These are phyloP conservation scores for Phaffia tasmanica DNA, from an alignment of 768 basidiomycete genomes.

Conservation along the genomic window DNA sequence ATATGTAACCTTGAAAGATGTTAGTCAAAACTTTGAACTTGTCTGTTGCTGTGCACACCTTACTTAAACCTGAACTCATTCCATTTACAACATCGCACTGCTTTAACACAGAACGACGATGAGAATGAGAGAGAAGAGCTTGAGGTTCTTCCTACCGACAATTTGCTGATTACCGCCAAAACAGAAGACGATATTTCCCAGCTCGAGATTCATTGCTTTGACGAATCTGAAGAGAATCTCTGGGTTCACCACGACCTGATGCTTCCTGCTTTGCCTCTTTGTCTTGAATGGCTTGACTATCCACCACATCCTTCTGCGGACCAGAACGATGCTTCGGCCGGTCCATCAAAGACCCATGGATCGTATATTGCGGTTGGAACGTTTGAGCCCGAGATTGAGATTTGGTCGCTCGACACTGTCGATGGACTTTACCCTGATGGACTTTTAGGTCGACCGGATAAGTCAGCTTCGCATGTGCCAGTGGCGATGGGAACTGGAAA, in stretches of 20 bases:
- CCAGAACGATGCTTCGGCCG: conserved; percentile 24
- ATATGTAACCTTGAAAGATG: conserved; percentile 90
- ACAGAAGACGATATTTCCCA: conserved; percentile 95
- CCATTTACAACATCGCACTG: neutral
- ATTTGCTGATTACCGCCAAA: conserved; percentile 82
- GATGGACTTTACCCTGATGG: conserved; percentile 89
- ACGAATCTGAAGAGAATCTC: conserved; percentile 68
- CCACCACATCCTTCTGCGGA: conserved; percentile 44
- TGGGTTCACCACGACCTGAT: conserved; percentile 97
- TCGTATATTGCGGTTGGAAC: conserved; percentile 95
- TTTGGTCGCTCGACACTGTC: conserved; percentile 89
- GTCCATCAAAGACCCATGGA: conserved; percentile 45
- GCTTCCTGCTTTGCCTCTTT: conserved; percentile 93
- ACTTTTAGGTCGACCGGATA: conserved; percentile 79
- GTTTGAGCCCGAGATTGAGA: conserved; percentile 94
- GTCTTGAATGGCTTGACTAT: conserved; percentile 98
- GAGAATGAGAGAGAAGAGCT: conserved; percentile 81
- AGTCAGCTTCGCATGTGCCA: conserved; percentile 66
- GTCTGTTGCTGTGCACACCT: neutral
- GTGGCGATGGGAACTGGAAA: conserved; percentile 48
- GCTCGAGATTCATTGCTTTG: conserved; percentile 90
- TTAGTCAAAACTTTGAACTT: conserved; percentile 37
- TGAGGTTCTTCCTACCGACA: conserved; percentile 79
- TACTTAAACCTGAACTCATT: conserved; percentile 4
- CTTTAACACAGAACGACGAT: conserved; percentile 37